phyloP scores from a whole-genome alignment of 2,329 filamentous ascomycete species.

The Pleomassaria siparia region DNA sequence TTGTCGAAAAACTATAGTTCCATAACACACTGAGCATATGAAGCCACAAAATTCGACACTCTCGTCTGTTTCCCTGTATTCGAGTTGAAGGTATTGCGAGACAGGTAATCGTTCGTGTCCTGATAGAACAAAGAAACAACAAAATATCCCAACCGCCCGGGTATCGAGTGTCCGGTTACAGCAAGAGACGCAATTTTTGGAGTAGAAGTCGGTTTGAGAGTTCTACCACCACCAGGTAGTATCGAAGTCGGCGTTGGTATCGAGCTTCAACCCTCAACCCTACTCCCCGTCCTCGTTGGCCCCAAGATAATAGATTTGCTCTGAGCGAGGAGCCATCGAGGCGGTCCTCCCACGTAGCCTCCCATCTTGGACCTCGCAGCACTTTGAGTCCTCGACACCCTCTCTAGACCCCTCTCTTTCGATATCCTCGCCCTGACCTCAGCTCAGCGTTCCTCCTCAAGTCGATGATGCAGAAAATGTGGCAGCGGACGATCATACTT shows the following conservation, averaged over 20 bases:
- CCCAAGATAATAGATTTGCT: too few relatives aligned
- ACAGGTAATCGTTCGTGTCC: slow-evolving; percentile 14
- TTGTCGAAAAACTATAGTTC: slow-evolving; percentile 14
- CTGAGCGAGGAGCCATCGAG: too few relatives aligned
- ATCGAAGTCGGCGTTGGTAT: slow-evolving; percentile 12
- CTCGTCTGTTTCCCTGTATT: slow-evolving; percentile 20
- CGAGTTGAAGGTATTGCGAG: slow-evolving; percentile 16
- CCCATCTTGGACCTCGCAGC: too few relatives aligned
- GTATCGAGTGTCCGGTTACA: slow-evolving; percentile 13
- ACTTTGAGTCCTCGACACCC: too few relatives aligned
- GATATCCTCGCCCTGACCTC: too few relatives aligned
- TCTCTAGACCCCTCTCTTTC: too few relatives aligned
- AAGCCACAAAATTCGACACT: slow-evolving; percentile 14
- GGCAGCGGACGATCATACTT: too few relatives aligned
- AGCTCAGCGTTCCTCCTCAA: too few relatives aligned
- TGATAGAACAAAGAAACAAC: slow-evolving; percentile 17
- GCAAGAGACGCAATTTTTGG: slow-evolving; percentile 11
- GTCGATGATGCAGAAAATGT: too few relatives aligned
- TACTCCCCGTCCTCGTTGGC: too few relatives aligned
- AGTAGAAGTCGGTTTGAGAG: slow-evolving; percentile 2
- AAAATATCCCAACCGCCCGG: slow-evolving; percentile 10
- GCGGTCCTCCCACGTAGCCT: too few relatives aligned
- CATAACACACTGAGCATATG: slow-evolving; percentile 1
- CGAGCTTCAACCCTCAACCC: too few relatives aligned
- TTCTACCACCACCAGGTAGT: background rate